Evolutionary conservation across 2,329 filamentous ascomycete genomes (phyloP), one percentile per base, ranked within the genome.

Genomic region (Penicillium sp.): DNA sequence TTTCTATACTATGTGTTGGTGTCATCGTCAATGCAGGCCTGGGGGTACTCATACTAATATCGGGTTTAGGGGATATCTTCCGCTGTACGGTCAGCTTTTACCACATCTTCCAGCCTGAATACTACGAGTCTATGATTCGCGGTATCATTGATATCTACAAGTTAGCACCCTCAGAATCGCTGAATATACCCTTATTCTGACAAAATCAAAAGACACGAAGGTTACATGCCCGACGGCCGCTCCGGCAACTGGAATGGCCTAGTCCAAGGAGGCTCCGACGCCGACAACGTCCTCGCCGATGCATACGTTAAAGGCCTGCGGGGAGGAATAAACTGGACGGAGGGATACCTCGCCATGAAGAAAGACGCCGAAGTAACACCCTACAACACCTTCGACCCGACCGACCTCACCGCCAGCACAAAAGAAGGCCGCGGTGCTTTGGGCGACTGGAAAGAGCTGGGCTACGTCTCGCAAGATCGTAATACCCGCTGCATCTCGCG

Each of bases 221-320:
- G 82, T 1, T 87, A 78, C 56, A 72, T 86, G 61, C 83, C 83
- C 1, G 84, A 87, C 56, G 84, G 77, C 0, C 78, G 84, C 15
- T 86, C 82, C 0, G 84, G 81, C 1, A 84, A 87, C 64, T 85
- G 73, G 72, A 88, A 87, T 50, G 81, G 38, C 78, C 80, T 13
- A 49, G 50, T 60, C 6, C 86, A 89, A 65, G 85, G 84, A 12
- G 86, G 86, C 4, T 84, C 80, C 2, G 87, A 88, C 60, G 79
- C 81, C 3, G 85, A 89, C 62, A 88, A 86, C 46, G 79, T 89
- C 3, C 77, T 89, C 7, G 85, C 85, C 2, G 86, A 89, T 60
- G 86, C 85, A 0, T 88, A 81, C 52, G 76, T 87, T 27, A 89
- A 89, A 65, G 83, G 83, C 0, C 77, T 88, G 2, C 73, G 77